Base-by-base conservation (phyloP, 2,329 filamentous ascomycete species). In the Xylariomycetidae sp. region DNA sequence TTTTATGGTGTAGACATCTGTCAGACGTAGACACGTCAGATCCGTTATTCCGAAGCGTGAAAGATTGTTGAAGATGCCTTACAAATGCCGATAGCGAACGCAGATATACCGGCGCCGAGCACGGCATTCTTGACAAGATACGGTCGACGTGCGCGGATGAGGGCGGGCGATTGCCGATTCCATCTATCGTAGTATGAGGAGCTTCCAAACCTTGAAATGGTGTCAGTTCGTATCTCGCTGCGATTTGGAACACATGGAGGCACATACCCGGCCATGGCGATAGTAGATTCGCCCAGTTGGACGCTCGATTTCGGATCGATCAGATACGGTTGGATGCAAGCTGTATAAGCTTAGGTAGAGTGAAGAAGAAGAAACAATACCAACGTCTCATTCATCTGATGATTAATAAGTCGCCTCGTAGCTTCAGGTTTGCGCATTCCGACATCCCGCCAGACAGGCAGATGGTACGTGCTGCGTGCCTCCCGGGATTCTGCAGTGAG, bases 71-170 rank as follows among this genome's bases (percentile, higher is more conserved):
- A 13, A n/a, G 27, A 33, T n/a, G n/a, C 77, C 87, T 44, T 77
- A 98, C 92, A 98, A 50, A 98, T 85, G 44, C 80, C 79, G 44
- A 87, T 72, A n/a, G 86, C 81, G 48, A 97, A 80, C 14, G 70
- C 72, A 47, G 84, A 71, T 30, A 97, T 74, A 11, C 71, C 77
- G n/a, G 85, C 55, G 13, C 92, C 92, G 1, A 88, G 88, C 40
- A 90, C 52, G 17, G 83, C 74, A 63, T 98, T 98, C 69, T 85
- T 94, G 62, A 96, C 66, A 25, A 98, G 74, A 61, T 94, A 98
- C 31, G 92, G 92, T 50, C 87, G 81, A 51, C 94, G 82, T 36
- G 92, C 90, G 56, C 92, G 86, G 58, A 96, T 82, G 45, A 98
- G 80, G 36, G 94, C 86, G 30, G 88, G 82, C 41, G 86, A 85